These are phyloP conservation scores for Psilocybe tampanensis DNA, from an alignment of 768 basidiomycete genomes.

Conservation along the genomic window DNA sequence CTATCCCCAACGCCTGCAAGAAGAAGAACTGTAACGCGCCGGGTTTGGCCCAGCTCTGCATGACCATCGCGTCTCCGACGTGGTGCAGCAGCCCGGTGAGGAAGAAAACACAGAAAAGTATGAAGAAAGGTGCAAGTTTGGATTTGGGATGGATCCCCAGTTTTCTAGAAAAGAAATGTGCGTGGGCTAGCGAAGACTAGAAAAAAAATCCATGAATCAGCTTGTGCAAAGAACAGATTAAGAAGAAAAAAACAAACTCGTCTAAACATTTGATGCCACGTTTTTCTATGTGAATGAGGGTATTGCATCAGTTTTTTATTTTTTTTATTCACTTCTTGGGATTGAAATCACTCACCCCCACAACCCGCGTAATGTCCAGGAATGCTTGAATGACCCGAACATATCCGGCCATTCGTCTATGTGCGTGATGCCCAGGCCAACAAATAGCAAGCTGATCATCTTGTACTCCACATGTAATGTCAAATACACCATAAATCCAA, in stretches of 20 bases:
- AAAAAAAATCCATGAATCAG: background rate
- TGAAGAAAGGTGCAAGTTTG: conserved; percentile 26
- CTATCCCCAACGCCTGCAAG: conserved; percentile 33
- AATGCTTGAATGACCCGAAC: conserved; percentile 33
- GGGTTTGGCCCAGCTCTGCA: conserved; percentile 12
- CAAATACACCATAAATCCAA: background rate
- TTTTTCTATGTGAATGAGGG: conserved; percentile 14
- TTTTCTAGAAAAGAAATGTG: conserved; percentile 25
- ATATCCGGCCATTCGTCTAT: conserved; percentile 41
- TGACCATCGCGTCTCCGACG: conserved; percentile 30
- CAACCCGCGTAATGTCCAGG: conserved; percentile 38
- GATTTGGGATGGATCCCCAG: conserved; percentile 26
- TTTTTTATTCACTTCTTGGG: no score
- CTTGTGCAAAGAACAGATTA: background rate
- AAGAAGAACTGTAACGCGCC: conserved; percentile 22
- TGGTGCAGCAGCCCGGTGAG: conserved; percentile 37
- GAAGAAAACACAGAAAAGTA: conserved; percentile 36
- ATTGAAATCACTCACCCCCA: conserved; percentile 37
- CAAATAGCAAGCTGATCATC: conserved; percentile 19
- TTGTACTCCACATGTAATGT: conserved; percentile 5
- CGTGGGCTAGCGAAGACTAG: conserved; percentile 30
- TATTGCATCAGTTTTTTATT: background rate
- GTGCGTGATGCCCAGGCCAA: conserved; percentile 26
- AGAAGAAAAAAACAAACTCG: conserved; percentile 26
- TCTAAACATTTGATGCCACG: conserved; percentile 40